Base-by-base conservation (phyloP, 257 asterid species). In the Penstemon davidsonii region DNA sequence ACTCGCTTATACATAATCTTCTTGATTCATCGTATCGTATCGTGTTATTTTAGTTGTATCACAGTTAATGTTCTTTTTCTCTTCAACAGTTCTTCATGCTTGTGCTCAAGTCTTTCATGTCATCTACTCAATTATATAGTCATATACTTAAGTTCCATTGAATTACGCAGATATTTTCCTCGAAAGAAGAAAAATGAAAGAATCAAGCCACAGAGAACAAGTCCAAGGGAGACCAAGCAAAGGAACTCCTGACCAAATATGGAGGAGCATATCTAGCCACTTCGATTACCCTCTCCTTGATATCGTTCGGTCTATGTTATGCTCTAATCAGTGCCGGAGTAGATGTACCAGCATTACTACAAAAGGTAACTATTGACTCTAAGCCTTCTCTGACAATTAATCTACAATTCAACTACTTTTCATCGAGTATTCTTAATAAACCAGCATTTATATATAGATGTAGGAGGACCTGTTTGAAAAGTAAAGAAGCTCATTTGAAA, bases 181-280 rank as follows among this genome's bases (percentile, higher is more conserved):
- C 96, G 38, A 90, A 85, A 79, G 94, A 77, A 42, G 81, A 80
- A 64, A n/a, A 63, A 64, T 8, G 85, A 73, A 49, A n/a, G n/a
- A 85, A 78, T 25, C 33, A 25, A 59, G 72, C 51, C 38, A 68
- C 78, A 65, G 87, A 66, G 62, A 81, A 43, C 49, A 90, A 83
- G 72, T 82, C 96, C 6, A 94, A 84, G 78, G 98, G 98, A 60
- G 87, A 87, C 54, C 79, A 91, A 83, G 96, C 96, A 8, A 94
- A 91, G 80, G 95, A 91, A 70, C 96, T 91, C 45, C 79, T 91
- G 37, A 81, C 92, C 52, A 94, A 94, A 80, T 94, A 94, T 70
- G 99, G 99, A 71, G 99, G 98, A 71, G 96, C 99, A 47, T 94
- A 94, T 75, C 74, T 91, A 74, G 98, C 96, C 68, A 91, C 99